These are phyloP conservation scores for Clausena lansium DNA, from an alignment of 345 rosid genomes.

Conservation along the genomic window DNA sequence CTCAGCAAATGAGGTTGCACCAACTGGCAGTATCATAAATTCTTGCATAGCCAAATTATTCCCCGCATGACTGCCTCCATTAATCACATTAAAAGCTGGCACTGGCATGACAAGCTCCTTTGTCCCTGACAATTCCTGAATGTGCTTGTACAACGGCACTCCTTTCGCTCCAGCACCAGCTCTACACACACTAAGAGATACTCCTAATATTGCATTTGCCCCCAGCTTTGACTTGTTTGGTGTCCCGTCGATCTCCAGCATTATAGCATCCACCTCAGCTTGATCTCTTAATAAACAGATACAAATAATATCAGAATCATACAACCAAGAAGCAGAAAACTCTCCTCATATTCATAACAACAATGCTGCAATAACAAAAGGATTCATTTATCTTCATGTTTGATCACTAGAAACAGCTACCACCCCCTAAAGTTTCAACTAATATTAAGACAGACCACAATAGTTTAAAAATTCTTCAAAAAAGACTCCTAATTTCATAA, in stretches of 20 bases:
- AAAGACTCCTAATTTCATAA: neutral
- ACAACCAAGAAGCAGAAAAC: neutral
- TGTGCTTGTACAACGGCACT: conserved; percentile 84
- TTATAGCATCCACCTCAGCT: conserved; percentile 78
- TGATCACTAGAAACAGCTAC: neutral
- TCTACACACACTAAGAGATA: conserved; percentile 86
- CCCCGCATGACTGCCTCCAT: conserved; percentile 98
- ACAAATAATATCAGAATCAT: conserved; percentile 5
- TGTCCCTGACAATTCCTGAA: conserved; percentile 82
- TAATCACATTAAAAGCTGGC: conserved; percentile 94
- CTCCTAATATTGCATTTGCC: conserved; percentile 94
- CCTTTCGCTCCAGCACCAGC: conserved; percentile 98
- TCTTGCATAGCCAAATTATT: conserved; percentile 99
- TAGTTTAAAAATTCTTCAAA: neutral
- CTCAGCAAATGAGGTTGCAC: conserved; percentile 82
- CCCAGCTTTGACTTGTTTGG: conserved; percentile 84
- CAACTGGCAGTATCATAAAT: conserved; percentile 94
- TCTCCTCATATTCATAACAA: neutral
- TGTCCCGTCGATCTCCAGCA: conserved; percentile 92
- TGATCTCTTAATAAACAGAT: conserved; percentile 58
- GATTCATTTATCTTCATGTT: neutral
- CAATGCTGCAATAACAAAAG: neutral
- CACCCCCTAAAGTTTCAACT: neutral
- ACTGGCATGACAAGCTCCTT: conserved; percentile 98
- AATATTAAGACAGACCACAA: neutral